Percentiles rank a stretch among this genome's conserved stretches.
Evolutionary conservation across 352 stramenopile species (phyloP).

Genomic region (Phytophthora pistaciae): DNA sequence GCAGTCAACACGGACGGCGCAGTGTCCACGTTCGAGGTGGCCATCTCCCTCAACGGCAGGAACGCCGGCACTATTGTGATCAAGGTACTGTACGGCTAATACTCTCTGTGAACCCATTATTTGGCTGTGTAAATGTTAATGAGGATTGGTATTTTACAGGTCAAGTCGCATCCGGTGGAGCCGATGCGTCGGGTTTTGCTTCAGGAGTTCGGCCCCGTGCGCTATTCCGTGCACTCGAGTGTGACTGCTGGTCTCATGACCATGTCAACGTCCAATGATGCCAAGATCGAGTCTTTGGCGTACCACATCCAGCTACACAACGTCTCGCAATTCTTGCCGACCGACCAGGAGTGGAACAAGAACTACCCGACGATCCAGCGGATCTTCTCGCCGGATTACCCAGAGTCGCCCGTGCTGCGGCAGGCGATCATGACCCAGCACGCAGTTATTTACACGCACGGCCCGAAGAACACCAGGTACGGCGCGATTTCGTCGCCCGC

Average conservation of each 20-base stretch:
- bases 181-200: conserved; percentile 8
- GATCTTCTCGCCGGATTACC: conserved; percentile 49
- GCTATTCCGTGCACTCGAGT: conserved; percentile 52
- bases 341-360: conserved; percentile 53
- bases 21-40: conserved; percentile 36
- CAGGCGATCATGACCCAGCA: conserved; percentile 48
- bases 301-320: conserved; percentile 53
- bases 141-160: conserved; percentile 3
- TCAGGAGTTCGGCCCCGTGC: conserved; percentile 41
- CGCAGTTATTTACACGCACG: conserved; percentile 48
- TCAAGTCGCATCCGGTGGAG: conserved; percentile 34
- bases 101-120: no score
- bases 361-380: conserved; percentile 45
- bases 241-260: conserved; percentile 46
- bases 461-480: conserved; percentile 38
- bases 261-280: conserved; percentile 37
- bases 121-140: no score
- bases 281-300: conserved; percentile 42
- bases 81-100: conserved; percentile 11
- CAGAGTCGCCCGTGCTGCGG: conserved; percentile 39
- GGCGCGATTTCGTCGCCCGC: conserved; percentile 26
- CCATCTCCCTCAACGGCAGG: conserved; percentile 28
- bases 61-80: conserved; percentile 37
- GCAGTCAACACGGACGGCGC: conserved; percentile 34
- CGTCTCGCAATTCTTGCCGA: conserved; percentile 38